A percentile compares a stretch with the other conserved stretches of the same genome.
Evolutionary conservation across 1,284 basidiomycete genomes (phyloP).

Genomic region (Trichosporon sp.): DNA sequence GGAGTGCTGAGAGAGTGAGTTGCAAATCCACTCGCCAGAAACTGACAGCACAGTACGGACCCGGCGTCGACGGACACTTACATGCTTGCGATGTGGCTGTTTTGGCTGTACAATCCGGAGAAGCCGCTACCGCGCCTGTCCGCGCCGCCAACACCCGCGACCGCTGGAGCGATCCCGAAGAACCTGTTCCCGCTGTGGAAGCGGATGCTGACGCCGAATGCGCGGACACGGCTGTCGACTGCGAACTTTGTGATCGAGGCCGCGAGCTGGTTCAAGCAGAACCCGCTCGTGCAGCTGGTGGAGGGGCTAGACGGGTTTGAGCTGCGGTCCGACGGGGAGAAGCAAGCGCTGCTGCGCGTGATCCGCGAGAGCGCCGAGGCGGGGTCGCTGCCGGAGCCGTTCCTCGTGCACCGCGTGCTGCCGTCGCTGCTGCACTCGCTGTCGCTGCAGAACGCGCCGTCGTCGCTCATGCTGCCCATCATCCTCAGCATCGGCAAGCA

Average conservation of each 20-base stretch:
- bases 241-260: slow-evolving; percentile 76
- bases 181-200: slow-evolving; percentile 77
- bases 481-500: slow-evolving; percentile 73
- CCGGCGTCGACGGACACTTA: slow-evolving; percentile 75
- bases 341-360: slow-evolving; percentile 67
- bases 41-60: slow-evolving; percentile 58
- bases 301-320: slow-evolving; percentile 81
- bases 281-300: slow-evolving; percentile 80
- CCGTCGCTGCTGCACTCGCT: slow-evolving; percentile 80
- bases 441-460: slow-evolving; percentile 76
- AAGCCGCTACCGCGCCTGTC: slow-evolving; percentile 64
- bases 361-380: slow-evolving; percentile 68
- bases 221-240: slow-evolving; percentile 69
- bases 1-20: slow-evolving; percentile 72
- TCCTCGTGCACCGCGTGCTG: slow-evolving; percentile 77
- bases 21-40: not conserved
- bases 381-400: slow-evolving; percentile 74
- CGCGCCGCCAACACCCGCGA: slow-evolving; percentile 64
- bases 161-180: slow-evolving; percentile 72
- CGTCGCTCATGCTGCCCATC: slow-evolving; percentile 72
- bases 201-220: slow-evolving; percentile 80
- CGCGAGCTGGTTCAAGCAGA: slow-evolving; percentile 72
- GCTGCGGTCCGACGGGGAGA: slow-evolving; percentile 76
- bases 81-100: slow-evolving; percentile 76
- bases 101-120: slow-evolving; percentile 77